Conservation (phyloP, 2,329 filamentous ascomycete genomes). For the Fusarium circinatum region DNA sequence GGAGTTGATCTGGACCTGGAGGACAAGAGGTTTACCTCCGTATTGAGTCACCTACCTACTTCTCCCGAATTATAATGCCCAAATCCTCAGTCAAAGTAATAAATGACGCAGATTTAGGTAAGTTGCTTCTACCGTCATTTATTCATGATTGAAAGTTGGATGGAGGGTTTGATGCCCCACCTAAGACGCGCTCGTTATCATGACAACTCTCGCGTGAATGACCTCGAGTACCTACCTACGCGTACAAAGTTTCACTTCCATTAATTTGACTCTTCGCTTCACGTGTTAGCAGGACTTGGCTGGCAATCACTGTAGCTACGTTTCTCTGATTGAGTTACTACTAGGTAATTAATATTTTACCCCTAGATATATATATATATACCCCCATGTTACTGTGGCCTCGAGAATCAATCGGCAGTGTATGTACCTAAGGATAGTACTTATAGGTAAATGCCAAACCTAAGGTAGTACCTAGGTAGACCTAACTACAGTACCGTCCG, state of each 20-base stretch:
- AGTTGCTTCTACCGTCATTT: slow-evolving; percentile 3
- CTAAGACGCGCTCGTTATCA: slow-evolving; percentile 23
- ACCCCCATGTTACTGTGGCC: not conserved
- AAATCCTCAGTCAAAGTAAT: not conserved
- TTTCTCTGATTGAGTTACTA: not conserved
- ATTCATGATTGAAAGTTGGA: slow-evolving; percentile 4
- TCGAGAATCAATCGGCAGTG: not conserved
- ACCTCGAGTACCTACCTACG: not conserved
- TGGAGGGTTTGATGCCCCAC: slow-evolving; percentile 29
- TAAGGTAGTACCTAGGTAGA: not conserved
- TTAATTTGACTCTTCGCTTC: not conserved
- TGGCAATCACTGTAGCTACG: not conserved
- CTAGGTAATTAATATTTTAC: not conserved
- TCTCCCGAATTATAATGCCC: not conserved
- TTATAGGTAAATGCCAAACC: too few species aligned
- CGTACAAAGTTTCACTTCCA: too few species aligned
- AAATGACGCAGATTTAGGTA: not conserved
- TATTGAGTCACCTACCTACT: not conserved
- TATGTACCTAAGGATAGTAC: not conserved
- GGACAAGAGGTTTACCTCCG: not conserved
- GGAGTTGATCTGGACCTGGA: not conserved
- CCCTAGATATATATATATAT: not conserved
- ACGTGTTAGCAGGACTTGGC: not conserved
- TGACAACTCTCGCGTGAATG: slow-evolving; percentile 13
- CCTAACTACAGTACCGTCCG: not conserved